Evolutionary conservation across 371 early-diverging fungal genomes (phyloP).

Genomic region (Circinella minor): DNA sequence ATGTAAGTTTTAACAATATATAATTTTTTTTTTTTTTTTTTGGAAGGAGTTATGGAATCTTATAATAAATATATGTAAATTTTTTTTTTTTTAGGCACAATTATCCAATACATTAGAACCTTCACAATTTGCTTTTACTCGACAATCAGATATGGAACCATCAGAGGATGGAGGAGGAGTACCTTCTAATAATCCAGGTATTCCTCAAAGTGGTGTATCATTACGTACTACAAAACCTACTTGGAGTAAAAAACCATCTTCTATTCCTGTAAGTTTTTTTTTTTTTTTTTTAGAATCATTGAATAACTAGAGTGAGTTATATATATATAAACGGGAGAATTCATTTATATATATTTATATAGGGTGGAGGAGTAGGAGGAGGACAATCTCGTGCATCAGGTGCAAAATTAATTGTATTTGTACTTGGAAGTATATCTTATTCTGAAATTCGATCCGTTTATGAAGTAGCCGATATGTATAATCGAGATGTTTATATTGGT

Average conservation of each 20-base stretch:
- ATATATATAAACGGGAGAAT: not conserved
- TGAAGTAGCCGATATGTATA: slow-evolving; percentile 73
- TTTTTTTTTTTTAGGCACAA: slow-evolving; percentile 44
- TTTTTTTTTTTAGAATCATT: no score
- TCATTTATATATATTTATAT: not conserved
- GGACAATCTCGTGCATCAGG: slow-evolving; percentile 30
- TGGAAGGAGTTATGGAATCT: no score
- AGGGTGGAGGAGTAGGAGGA: slow-evolving; percentile 22
- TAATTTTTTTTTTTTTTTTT: no score
- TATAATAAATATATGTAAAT: no score
- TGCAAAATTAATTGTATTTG: slow-evolving; percentile 70
- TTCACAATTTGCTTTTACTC: slow-evolving; percentile 60
- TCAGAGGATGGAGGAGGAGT: slow-evolving; percentile 31
- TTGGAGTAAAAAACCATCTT: slow-evolving; percentile 38
- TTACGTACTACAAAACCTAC: slow-evolving; percentile 52
- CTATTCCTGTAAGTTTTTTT: slow-evolving; percentile 11
- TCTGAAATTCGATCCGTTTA: slow-evolving; percentile 90
- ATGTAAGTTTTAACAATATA: slow-evolving; percentile 29
- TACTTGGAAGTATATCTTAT: slow-evolving; percentile 91
- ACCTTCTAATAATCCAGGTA: slow-evolving; percentile 26
- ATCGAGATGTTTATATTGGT: slow-evolving; percentile 85
- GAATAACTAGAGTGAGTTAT: not conserved
- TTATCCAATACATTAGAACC: slow-evolving; percentile 57
- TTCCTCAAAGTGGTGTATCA: slow-evolving; percentile 53
- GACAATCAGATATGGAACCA: slow-evolving; percentile 53